These are phyloP conservation scores for Fusarium sarcochroum DNA, from an alignment of 2,329 filamentous ascomycete genomes.

Conservation along the genomic window DNA sequence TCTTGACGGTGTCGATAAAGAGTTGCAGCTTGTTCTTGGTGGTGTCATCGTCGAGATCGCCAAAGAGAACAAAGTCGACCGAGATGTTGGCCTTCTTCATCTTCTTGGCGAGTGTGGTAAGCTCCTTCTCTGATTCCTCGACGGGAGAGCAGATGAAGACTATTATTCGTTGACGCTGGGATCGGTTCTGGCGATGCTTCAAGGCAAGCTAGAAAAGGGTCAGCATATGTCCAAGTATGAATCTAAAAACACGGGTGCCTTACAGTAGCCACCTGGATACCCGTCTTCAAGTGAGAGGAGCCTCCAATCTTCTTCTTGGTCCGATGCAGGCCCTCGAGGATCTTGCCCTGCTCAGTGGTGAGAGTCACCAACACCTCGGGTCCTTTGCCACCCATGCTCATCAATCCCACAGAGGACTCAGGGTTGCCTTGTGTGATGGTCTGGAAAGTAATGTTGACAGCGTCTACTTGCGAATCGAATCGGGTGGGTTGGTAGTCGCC, in stretches of 20 bases:
- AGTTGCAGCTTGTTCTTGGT: constrained; percentile 92
- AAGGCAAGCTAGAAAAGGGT: constrained; percentile 80
- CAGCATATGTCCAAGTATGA: constrained; percentile 2
- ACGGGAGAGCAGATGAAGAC: constrained; percentile 96
- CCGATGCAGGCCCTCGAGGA: constrained; percentile 90
- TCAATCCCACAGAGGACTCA: constrained; percentile 95
- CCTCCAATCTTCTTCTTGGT: constrained; percentile 94
- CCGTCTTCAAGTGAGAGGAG: constrained; percentile 88
- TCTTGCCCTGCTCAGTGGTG: constrained; percentile 95
- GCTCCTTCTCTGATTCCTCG: constrained; percentile 87
- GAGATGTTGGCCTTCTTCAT: constrained; percentile 98
- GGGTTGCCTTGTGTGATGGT: constrained; percentile 96
- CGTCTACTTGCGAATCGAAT: constrained; percentile 96
- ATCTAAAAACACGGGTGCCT: constrained; percentile 52
- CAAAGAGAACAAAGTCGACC: constrained; percentile 95
- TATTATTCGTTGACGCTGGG: constrained; percentile 95
- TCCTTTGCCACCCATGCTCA: constrained; percentile 99
- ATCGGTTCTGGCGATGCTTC: constrained; percentile 98
- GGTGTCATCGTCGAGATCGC: constrained; percentile 90
- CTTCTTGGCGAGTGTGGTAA: constrained; percentile 92
- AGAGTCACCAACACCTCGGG: constrained; percentile 97
- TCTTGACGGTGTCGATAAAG: constrained; percentile 94
- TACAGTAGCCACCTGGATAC: constrained; percentile 95
- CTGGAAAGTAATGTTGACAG: constrained; percentile 94
- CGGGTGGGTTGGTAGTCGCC: constrained; percentile 92